These are phyloP conservation scores for Pyracantha coccinea DNA, from an alignment of 331 rosid species.

Conservation along the genomic window DNA sequence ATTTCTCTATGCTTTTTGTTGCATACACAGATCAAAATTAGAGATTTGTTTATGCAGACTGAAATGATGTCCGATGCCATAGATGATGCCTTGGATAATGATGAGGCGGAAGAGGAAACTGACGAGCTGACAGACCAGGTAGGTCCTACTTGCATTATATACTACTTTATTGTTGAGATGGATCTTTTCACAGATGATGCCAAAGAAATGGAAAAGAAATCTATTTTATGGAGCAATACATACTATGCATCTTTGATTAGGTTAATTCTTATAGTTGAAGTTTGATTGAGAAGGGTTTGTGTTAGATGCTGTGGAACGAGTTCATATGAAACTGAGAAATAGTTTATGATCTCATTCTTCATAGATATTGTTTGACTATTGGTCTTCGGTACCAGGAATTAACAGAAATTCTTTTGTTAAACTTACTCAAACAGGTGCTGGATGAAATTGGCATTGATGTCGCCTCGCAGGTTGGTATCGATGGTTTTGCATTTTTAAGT, in stretches of 20 bases:
- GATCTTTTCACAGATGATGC: neutral
- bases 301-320: neutral
- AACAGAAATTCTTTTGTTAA: conserved; percentile 8
- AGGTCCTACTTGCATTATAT: conserved; percentile 14
- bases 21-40: conserved; percentile 15
- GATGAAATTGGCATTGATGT: conserved; percentile 98
- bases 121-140: conserved; percentile 96
- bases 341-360: conserved; percentile 7
- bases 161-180: neutral
- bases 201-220: neutral
- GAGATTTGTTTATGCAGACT: conserved; percentile 45
- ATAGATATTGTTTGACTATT: conserved; percentile 6
- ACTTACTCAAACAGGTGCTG: conserved; percentile 57
- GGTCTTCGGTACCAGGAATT: conserved; percentile 7
- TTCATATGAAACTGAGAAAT: neutral
- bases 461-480: conserved; percentile 75
- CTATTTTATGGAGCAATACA: neutral
- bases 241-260: neutral
- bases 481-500: conserved; percentile 3
- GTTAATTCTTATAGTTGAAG: neutral
- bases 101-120: conserved; percentile 96
- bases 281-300: neutral
- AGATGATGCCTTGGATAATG: conserved; percentile 88
- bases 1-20: conserved; percentile 3
- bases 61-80: conserved; percentile 99